Base-by-base conservation (phyloP, 2,329 filamentous ascomycete species). In the Fonsecaea erecta region DNA sequence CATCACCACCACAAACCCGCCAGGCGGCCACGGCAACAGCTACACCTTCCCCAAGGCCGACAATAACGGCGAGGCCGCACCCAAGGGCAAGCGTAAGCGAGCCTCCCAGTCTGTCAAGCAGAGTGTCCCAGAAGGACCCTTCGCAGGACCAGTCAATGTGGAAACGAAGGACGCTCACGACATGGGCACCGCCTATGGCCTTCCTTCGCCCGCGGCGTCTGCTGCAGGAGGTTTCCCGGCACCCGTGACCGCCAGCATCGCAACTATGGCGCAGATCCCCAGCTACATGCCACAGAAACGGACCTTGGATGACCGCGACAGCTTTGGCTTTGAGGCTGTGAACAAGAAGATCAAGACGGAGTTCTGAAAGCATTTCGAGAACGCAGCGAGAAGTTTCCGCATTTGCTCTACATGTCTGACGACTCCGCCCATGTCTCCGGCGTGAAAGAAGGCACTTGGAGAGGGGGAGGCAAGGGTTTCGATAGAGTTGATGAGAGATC, bases 291-390 rank as follows among this genome's bases (percentile, higher is more conserved):
- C 52, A 1, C 43, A 48, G 43, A 52, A 26, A 34, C 32, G n/a
- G 21, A 63, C 5, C 26, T 24, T 32, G 35, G 11, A 30, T 12
- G 24, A 46, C 16, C 24, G 18, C 8, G n/a, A 21, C 37, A 11
- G 1, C 37, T 6, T 6, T 16, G 14, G 4, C 12, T n/a, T n/a
- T 2, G 37, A 16, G n/a, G 16, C 18, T 7, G 11, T n/a, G 1
- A 30, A 18, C 59, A 65, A 65, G 54, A 62, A 51, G 48, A 32
- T 62, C 1, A 65, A 65, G 59, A 46, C 32, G 3, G 63, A 58
- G 53, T 46, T 7, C 11, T 62, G 52, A 52, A 52, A 28, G 12
- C 21, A 26, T 35, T 40, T 7, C 12, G 12, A n/a, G 12, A 18
- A n/a, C 16, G 28, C 16, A 12, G 14, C 35, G 11, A 16, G 4